A percentile compares a stretch with the other conserved stretches of the same genome.
Conservation (phyloP, 2,329 filamentous ascomycete genomes). For the Penicillium sp. region DNA sequence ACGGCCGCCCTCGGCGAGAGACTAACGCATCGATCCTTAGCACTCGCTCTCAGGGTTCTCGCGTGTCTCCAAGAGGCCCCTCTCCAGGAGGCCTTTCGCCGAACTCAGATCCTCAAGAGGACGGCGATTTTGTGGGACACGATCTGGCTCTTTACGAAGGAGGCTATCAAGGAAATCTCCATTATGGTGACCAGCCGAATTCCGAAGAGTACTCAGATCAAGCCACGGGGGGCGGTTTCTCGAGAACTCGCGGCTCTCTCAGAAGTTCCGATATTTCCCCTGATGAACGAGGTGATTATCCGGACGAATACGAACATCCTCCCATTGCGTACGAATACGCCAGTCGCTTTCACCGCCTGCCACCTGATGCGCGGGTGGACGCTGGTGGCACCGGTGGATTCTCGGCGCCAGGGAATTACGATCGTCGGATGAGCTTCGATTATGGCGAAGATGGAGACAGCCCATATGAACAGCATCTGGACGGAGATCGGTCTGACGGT, state of each 20-base stretch:
- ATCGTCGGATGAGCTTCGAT: conserved; percentile 79
- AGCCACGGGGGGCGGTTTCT: conserved; percentile 13
- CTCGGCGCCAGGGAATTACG: conserved; percentile 65
- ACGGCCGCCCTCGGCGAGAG: conserved; percentile 58
- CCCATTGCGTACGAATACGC: conserved; percentile 51
- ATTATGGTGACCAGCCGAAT: conserved; percentile 56
- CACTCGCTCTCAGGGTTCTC: conserved; percentile 38
- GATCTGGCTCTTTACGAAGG: conserved; percentile 75
- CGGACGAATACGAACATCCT: conserved; percentile 38
- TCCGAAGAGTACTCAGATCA: conserved; percentile 21
- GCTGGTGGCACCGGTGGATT: conserved; percentile 88
- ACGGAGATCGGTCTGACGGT: conserved; percentile 49
- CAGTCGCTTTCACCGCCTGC: conserved; percentile 58
- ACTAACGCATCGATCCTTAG: conserved; percentile 53
- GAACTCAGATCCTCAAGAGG: conserved; percentile 53
- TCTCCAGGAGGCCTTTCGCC: conserved; percentile 2
- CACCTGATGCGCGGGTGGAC: conserved; percentile 70
- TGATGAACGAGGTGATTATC: conserved; percentile 27
- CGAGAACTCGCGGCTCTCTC: conserved; percentile 27
- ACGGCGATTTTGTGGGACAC: conserved; percentile 68
- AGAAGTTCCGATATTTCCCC: conserved; percentile 27
- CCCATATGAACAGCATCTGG: conserved; percentile 55
- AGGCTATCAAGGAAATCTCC: conserved; percentile 63
- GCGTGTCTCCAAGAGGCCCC: conserved; percentile 36
- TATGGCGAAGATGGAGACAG: conserved; percentile 82